A percentile compares a stretch with the other conserved stretches of the same genome.
Conservation (phyloP, 164 flowering plant genomes). For the Pachysandra terminalis region DNA sequence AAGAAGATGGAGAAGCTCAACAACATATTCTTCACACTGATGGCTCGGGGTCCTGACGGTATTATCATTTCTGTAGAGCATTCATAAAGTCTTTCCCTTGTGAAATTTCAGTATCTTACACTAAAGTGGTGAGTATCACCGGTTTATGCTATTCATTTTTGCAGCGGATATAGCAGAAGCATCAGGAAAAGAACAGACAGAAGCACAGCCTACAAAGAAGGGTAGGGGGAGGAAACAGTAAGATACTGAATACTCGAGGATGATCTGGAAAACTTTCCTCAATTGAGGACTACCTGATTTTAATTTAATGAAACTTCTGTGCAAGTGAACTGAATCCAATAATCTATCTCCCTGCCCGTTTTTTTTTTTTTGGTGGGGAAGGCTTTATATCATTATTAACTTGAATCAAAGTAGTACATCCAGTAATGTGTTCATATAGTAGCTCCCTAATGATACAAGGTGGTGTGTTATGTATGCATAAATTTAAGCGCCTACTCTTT, state of each 20-base stretch:
- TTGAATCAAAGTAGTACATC: too few relatives aligned
- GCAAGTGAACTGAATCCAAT: background rate
- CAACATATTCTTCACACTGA: slow-evolving; percentile 82
- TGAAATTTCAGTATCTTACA: too few relatives aligned
- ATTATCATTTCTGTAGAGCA: slow-evolving; percentile 1
- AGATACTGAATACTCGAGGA: slow-evolving; percentile 5
- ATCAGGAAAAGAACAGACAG: slow-evolving; percentile 72
- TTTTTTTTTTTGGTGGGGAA: too few relatives aligned
- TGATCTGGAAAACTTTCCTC: background rate
- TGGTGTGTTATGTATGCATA: too few relatives aligned
- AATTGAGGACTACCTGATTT: too few relatives aligned
- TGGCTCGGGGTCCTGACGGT: slow-evolving; percentile 98
- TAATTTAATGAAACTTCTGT: background rate
- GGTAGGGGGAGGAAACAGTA: slow-evolving; percentile 94
- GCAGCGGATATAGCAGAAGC: slow-evolving; percentile 83
- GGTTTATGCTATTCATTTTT: slow-evolving; percentile 3
- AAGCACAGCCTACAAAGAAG: slow-evolving; percentile 70
- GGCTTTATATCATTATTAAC: too few relatives aligned
- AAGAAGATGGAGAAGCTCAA: slow-evolving; percentile 98
- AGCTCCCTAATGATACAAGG: too few relatives aligned
- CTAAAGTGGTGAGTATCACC: too few relatives aligned
- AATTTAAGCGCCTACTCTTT: too few relatives aligned
- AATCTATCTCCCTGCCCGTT: background rate
- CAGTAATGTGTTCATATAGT: too few relatives aligned
- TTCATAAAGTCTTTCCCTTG: background rate